Base-by-base conservation (phyloP, 2,329 filamentous ascomycete species). In the Microcyclospora pomicola region DNA sequence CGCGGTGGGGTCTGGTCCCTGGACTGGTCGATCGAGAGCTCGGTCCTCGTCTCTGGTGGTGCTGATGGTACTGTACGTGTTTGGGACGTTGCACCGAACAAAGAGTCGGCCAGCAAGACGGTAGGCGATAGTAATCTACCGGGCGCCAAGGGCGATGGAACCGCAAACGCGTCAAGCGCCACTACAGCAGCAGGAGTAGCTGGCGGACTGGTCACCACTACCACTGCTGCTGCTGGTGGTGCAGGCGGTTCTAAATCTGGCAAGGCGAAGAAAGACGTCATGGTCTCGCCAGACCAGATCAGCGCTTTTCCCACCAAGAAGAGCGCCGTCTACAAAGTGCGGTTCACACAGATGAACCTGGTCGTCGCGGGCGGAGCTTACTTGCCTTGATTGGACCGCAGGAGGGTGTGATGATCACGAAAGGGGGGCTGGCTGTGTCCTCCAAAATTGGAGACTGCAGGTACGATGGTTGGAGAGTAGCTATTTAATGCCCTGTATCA, bases 251-350 rank as follows among this genome's bases (percentile, higher is more conserved):
- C 15, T 10, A 32, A 51, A 55, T 27, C 27, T 15, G 64, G 60
- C 70, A 93, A 92, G 66, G 84, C 84, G 59, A 75, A 74, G 39
- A 95, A 95, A 60, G 88, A 95, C 52, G 83, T 86, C 3, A 83
- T 84, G 52, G 81, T 94, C 33, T 87, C 81, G 0, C 80, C 86
- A 0, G 91, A 98, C 55, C 91, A 96, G 62, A 92, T 98, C 62
- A 85, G 77, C 46, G 87, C 84, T 1, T 96, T 95, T 56, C 79
- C 85, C 1, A 96, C 91, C 3, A 98, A 98, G 72, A 94, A 93
- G 64, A 88, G 82, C 12, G 87, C 88, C 0, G 83, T 96, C 9
- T 83, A 92, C 61, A 91, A 88, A 62, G 87, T 93, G 38, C 76
- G 81, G 53, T 95, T 95, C 53, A 96, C 91, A 3, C 71, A 85